Evolutionary conservation across 1,284 basidiomycete genomes (phyloP), one percentile per base, ranked within the genome.

Genomic region (Volvariella surrecta): DNA sequence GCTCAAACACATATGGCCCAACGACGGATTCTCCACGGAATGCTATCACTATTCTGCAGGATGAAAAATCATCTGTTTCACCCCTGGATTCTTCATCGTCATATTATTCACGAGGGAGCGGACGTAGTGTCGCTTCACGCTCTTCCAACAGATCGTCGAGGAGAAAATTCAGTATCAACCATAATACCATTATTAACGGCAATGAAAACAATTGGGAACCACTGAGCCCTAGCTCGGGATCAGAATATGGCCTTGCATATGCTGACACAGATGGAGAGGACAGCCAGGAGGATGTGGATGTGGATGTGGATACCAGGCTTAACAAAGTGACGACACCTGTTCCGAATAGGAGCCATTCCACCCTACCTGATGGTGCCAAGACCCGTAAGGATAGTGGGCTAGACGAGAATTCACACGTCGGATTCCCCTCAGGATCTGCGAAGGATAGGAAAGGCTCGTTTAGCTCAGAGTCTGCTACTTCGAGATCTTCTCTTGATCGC

Each of bases 191-290:
- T 20, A 39, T 17, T 17, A 46, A 37, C 18, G 37, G 8, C 18
- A 37, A 11, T 28, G 24, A 28, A 11, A 28, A 28, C 6, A 11
- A 28, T 28, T 28, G 6, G 2, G 38, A 34, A 17, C 39, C 45
- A 9, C 53, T 50, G 10, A 58, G 56, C 3, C 66, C 65, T n/a
- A 57, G 55, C 31, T 71, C 71, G 3, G 69, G 61, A 15, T 71
- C 68, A 1, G 64, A 67, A 37, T 67, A 66, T 37, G 70, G 72
- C 4, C 57, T 79, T 18, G 74, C 76, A 1, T 79, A 79, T 53
- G 70, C 70, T 0, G 63, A 71, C 41, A 66, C 66, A 32, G 74
- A 74, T 42, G 64, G 67, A 11, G 64, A 66, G 42, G 61, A 73
- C 55, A n/a, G n/a, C n/a, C n/a, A n/a, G n/a, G n/a, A n/a, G n/a